These are phyloP conservation scores for Mycena alexandri DNA, from an alignment of 768 basidiomycete genomes.

Conservation along the genomic window DNA sequence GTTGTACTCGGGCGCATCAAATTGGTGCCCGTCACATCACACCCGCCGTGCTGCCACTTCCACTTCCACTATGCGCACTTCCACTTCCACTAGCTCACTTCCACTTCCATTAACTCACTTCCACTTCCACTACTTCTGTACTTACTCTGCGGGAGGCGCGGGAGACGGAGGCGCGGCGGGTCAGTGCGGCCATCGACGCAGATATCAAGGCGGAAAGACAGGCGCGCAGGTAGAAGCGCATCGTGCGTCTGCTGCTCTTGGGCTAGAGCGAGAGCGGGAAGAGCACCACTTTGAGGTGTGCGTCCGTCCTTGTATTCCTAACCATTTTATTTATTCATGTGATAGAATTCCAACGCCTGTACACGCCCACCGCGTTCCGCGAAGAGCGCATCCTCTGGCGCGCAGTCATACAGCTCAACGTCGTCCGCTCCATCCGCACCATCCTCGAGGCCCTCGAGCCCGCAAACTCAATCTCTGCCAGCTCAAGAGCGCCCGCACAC, in stretches of 20 bases:
- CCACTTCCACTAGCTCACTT: no score
- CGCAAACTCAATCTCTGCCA: constrained; percentile 45
- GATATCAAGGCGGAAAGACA: constrained; percentile 75
- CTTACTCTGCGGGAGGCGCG: constrained; percentile 56
- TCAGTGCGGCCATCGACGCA: constrained; percentile 73
- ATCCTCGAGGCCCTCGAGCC: constrained; percentile 70
- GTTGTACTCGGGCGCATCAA: no score
- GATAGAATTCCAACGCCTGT: constrained; percentile 86
- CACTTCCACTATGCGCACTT: no score
- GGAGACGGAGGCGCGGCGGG: constrained; percentile 69
- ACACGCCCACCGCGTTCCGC: constrained; percentile 80
- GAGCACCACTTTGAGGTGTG: constrained; percentile 82
- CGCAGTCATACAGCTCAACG: constrained; percentile 84
- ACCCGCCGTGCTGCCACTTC: no score
- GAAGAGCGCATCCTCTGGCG: constrained; percentile 87
- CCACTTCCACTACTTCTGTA: no score
- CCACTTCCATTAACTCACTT: no score
- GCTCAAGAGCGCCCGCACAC: background rate
- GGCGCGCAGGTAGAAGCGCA: constrained; percentile 72
- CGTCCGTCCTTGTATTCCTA: constrained; percentile 47
- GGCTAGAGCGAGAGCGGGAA: constrained; percentile 88
- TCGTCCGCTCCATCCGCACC: constrained; percentile 80
- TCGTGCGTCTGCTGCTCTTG: constrained; percentile 80
- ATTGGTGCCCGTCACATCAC: no score
- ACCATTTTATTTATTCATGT: background rate